These are phyloP conservation scores for Fusarium euwallaceae DNA, from an alignment of 2,329 filamentous ascomycete species.

Conservation along the genomic window DNA sequence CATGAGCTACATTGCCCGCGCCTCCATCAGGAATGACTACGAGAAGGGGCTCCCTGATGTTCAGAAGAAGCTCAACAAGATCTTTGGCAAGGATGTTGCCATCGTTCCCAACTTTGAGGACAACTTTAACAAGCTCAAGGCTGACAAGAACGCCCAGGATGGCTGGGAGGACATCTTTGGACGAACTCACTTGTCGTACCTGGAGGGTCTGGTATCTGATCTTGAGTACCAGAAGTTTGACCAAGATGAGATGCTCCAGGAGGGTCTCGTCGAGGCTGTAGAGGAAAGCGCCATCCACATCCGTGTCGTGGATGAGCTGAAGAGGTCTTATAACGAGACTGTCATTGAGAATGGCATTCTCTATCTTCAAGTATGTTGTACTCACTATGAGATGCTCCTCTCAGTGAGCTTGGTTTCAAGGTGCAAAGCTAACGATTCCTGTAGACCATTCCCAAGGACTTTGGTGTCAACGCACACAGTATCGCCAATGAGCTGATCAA, in stretches of 20 bases:
- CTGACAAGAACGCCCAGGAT: conserved; percentile 37
- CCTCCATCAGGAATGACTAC: conserved; percentile 58
- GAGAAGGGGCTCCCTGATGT: conserved; percentile 56
- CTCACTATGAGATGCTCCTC: neutral
- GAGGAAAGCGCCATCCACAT: conserved; percentile 58
- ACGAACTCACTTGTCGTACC: conserved; percentile 57
- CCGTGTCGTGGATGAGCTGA: conserved; percentile 60
- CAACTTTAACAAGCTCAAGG: conserved; percentile 56
- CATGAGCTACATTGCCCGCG: conserved; percentile 60
- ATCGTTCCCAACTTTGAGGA: conserved; percentile 63
- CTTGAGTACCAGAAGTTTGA: conserved; percentile 61
- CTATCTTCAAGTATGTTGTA: conserved; percentile 60
- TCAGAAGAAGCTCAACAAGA: conserved; percentile 54
- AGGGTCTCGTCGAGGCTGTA: conserved; percentile 63
- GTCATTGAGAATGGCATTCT: conserved; percentile 63
- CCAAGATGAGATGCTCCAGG: conserved; percentile 62
- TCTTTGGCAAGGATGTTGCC: conserved; percentile 57
- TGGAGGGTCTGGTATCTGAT: conserved; percentile 56
- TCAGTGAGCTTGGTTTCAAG: too few species aligned
- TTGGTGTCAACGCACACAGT: conserved; percentile 54
- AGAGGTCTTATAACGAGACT: conserved; percentile 59
- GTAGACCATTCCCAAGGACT: conserved; percentile 53
- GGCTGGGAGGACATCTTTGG: conserved; percentile 63
- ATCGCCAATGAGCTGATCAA: conserved; percentile 53
- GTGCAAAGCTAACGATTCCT: conserved; percentile 10